A percentile compares a stretch with the other conserved stretches of the same genome.
Conservation (phyloP, 768 basidiomycete genomes). For the Suillus subluteus region DNA sequence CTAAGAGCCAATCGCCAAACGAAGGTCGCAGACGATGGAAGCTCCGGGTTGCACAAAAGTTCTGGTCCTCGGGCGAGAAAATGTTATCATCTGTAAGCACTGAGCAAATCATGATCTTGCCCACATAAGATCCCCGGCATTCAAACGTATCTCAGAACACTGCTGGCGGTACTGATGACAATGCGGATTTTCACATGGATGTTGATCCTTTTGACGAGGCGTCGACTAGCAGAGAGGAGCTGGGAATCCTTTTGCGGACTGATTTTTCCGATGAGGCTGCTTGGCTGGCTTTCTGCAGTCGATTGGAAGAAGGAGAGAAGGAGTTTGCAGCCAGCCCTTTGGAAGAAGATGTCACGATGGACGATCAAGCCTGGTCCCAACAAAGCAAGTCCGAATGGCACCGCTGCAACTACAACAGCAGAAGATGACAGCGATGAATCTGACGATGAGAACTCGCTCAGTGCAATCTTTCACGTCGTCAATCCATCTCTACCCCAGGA, state of each 20-base stretch:
- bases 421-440: constrained; percentile 28
- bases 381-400: constrained; percentile 19
- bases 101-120: background rate
- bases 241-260: constrained; percentile 72
- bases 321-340: constrained; percentile 45
- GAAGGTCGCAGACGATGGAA: constrained; percentile 63
- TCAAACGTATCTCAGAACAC: constrained; percentile 20
- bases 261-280: constrained; percentile 71
- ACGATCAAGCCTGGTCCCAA: constrained; percentile 23
- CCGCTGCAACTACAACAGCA: constrained; percentile 25
- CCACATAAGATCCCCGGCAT: background rate
- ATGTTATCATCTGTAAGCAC: constrained; percentile 16
- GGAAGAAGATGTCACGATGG: constrained; percentile 27
- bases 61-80: constrained; percentile 43
- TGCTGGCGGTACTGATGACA: constrained; percentile 19
- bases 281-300: constrained; percentile 58
- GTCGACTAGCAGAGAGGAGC: constrained; percentile 47
- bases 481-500: constrained; percentile 47
- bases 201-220: constrained; percentile 57
- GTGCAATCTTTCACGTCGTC: constrained; percentile 57
- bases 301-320: constrained; percentile 57
- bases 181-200: constrained; percentile 40
- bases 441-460: constrained; percentile 36
- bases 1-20: constrained; percentile 48
- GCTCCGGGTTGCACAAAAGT: constrained; percentile 54